Evolutionary conservation across 805 yeast species (phyloP).

Genomic region (Ogataea neopini): DNA sequence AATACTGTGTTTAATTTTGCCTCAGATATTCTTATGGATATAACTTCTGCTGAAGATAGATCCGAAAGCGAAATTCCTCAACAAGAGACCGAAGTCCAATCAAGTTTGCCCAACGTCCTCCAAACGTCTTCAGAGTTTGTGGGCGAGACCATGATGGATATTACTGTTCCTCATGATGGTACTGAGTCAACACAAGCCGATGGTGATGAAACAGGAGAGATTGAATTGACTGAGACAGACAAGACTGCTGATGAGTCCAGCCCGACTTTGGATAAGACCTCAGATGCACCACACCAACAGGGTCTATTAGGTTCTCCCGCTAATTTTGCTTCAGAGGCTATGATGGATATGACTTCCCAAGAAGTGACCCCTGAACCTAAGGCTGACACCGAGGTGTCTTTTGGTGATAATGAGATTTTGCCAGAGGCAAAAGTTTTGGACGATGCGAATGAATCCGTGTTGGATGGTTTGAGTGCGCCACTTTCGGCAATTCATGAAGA

Average conservation of each 20-base stretch:
- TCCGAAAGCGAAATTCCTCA: neutral
- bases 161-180: neutral
- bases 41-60: neutral
- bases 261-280: too few species aligned
- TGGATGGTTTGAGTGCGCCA: too few species aligned
- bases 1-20: conserved; percentile 3
- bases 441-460: neutral
- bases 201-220: conserved; percentile 6
- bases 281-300: neutral
- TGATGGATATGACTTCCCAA: conserved; percentile 15
- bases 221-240: conserved; percentile 3
- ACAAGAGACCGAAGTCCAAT: neutral
- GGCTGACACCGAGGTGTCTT: neutral
- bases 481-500: too few species aligned
- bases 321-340: conserved; percentile 15
- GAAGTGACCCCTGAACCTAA: conserved; percentile 3
- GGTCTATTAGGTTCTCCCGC: conserved; percentile 7
- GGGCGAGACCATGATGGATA: conserved; percentile 2
- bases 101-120: neutral
- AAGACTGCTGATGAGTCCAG: too few species aligned
- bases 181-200: conserved; percentile 5
- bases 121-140: neutral
- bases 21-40: conserved; percentile 4
- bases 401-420: neutral
- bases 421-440: too few species aligned